Evolutionary conservation across 768 basidiomycete species (phyloP).

Genomic region (Mycena vitilis): DNA sequence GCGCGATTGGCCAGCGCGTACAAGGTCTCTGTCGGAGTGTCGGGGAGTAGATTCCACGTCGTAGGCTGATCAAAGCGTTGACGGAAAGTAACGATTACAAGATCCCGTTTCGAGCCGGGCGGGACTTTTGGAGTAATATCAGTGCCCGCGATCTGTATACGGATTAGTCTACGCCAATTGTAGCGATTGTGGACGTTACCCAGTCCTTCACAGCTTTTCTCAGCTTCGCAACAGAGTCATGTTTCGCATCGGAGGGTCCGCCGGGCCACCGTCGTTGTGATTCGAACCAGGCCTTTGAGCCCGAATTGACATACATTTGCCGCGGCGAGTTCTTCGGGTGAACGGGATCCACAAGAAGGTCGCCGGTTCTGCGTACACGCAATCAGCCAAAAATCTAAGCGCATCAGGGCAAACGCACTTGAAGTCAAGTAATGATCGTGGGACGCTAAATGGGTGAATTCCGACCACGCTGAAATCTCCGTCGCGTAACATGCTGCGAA

Average conservation of each 20-base stretch:
- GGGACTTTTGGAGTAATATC: too few relatives aligned
- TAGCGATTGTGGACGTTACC: slow-evolving; percentile 22
- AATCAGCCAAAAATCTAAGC: neutral
- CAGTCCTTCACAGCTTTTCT: slow-evolving; percentile 34
- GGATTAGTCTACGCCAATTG: slow-evolving; percentile 6
- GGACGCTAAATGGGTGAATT: slow-evolving; percentile 38
- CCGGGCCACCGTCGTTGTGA: slow-evolving; percentile 24
- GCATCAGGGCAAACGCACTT: slow-evolving; percentile 16
- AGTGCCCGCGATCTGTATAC: too few relatives aligned
- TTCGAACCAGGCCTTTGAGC: slow-evolving; percentile 22
- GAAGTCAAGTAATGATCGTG: slow-evolving; percentile 39
- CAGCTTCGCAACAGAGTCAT: neutral
- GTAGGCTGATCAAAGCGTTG: slow-evolving; percentile 18
- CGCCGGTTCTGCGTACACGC: slow-evolving; percentile 33
- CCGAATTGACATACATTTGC: slow-evolving; percentile 29
- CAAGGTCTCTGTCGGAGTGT: slow-evolving; percentile 35
- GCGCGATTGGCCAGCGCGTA: slow-evolving; percentile 21
- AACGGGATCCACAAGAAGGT: slow-evolving; percentile 34
- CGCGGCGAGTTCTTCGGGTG: slow-evolving; percentile 26
- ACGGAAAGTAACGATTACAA: too few relatives aligned
- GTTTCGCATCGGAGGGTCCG: slow-evolving; percentile 16
- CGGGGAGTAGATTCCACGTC: slow-evolving; percentile 34
- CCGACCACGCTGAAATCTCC: slow-evolving; percentile 22
- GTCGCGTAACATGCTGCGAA: neutral
- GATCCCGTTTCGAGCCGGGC: too few relatives aligned